Conservation (phyloP, 2,329 filamentous ascomycete species). For the Trichophyton rubrum region DNA sequence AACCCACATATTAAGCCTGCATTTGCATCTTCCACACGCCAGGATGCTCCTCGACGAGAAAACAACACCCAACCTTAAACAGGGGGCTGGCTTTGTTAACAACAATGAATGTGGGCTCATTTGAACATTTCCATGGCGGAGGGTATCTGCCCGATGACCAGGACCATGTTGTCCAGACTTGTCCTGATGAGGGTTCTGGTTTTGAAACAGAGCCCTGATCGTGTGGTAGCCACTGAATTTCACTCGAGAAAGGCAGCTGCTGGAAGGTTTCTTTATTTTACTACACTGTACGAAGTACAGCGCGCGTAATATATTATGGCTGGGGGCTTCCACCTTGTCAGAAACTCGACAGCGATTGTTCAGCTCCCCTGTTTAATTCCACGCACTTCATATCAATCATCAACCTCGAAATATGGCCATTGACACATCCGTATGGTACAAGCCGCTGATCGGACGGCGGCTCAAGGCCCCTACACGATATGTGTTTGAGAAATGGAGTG, state of each 20-base stretch:
- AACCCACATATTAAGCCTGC: not conserved
- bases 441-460: slow-evolving; percentile 3
- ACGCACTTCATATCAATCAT: not conserved
- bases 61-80: not conserved
- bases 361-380: not conserved
- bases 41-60: not conserved
- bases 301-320: not conserved
- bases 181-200: not conserved
- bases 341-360: not conserved
- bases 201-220: not conserved
- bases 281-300: too few relatives aligned
- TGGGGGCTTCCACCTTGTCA: not conserved
- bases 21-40: not conserved
- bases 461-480: not conserved
- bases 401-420: not conserved
- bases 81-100: not conserved
- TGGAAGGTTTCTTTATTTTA: not conserved
- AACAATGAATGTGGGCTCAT: not conserved
- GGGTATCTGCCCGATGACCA: not conserved
- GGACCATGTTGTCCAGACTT: not conserved
- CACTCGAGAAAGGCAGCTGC: not conserved
- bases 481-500: slow-evolving; percentile 4
- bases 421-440: slow-evolving; percentile 3
- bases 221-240: not conserved
- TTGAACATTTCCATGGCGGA: not conserved